phyloP scores from a whole-genome alignment of 768 basidiomycete genomes.

The Postia placenta region DNA sequence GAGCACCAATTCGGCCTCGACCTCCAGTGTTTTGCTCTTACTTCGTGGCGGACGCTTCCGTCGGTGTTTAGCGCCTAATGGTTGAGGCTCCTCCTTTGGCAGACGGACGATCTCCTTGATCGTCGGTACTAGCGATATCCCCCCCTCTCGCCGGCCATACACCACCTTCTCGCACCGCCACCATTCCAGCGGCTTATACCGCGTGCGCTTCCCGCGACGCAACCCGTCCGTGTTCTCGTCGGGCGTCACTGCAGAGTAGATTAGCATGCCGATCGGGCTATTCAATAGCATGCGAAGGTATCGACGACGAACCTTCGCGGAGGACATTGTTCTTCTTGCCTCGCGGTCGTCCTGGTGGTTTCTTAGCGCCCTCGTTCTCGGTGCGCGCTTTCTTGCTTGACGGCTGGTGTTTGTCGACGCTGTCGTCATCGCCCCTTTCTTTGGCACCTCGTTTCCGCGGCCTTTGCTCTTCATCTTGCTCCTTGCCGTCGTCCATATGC shows the following conservation, averaged over 20 bases:
- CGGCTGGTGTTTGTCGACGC: slow-evolving; percentile 20
- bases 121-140: slow-evolving; percentile 48
- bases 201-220: slow-evolving; percentile 65
- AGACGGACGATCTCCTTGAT: slow-evolving; percentile 61
- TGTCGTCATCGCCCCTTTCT: slow-evolving; percentile 11
- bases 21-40: slow-evolving; percentile 36
- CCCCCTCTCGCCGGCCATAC: slow-evolving; percentile 59
- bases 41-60: slow-evolving; percentile 31
- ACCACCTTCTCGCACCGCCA: slow-evolving; percentile 93
- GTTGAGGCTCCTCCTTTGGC: slow-evolving; percentile 42
- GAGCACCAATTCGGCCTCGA: slow-evolving; percentile 32
- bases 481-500: slow-evolving; percentile 21
- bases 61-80: slow-evolving; percentile 36
- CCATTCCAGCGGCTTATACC: slow-evolving; percentile 73
- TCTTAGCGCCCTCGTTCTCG: slow-evolving; percentile 26
- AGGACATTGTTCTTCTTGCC: slow-evolving; percentile 14
- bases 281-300: background rate
- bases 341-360: slow-evolving; percentile 10
- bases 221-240: slow-evolving; percentile 37
- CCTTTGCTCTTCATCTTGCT: slow-evolving; percentile 6
- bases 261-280: background rate
- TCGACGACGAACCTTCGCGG: slow-evolving; percentile 17
- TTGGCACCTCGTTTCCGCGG: slow-evolving; percentile 4
- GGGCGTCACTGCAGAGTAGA: slow-evolving; percentile 15
- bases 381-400: slow-evolving; percentile 24